phyloP scores from a whole-genome alignment of 2,329 filamentous ascomycete genomes.

The Calonectria pseudoturangicola region DNA sequence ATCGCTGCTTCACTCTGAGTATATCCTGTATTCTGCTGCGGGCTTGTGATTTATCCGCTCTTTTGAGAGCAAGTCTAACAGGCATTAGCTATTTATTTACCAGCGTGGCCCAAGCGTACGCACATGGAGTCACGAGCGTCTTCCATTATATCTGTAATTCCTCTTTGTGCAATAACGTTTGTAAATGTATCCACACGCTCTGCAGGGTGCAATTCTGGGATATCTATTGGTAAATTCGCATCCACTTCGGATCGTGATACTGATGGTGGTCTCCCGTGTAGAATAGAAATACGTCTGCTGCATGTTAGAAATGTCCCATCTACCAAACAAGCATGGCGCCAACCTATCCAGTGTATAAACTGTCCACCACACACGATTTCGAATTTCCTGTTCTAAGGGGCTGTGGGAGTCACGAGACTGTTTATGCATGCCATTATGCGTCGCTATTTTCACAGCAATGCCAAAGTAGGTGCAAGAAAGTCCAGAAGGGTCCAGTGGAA shows the following conservation, averaged over 20 bases:
- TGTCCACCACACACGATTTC: slow-evolving; percentile 53
- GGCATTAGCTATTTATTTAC: background rate
- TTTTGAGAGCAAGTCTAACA: slow-evolving; percentile 40
- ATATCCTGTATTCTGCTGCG: slow-evolving; percentile 32
- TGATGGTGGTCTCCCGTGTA: slow-evolving; percentile 48
- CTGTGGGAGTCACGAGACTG: background rate
- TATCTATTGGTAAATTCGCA: slow-evolving; percentile 37
- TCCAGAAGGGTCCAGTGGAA: slow-evolving; percentile 47
- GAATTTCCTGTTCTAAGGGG: slow-evolving; percentile 32
- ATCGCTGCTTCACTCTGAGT: slow-evolving; percentile 33
- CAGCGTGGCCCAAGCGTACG: background rate
- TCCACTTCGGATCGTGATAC: slow-evolving; percentile 42
- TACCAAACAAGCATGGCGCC: background rate
- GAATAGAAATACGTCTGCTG: slow-evolving; percentile 44
- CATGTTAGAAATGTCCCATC: slow-evolving; percentile 14
- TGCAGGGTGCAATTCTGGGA: slow-evolving; percentile 40
- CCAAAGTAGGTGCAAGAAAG: slow-evolving; percentile 51
- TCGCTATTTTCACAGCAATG: slow-evolving; percentile 48
- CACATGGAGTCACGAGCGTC: slow-evolving; percentile 47
- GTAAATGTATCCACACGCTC: slow-evolving; percentile 47
- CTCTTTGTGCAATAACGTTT: slow-evolving; percentile 43
- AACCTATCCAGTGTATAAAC: slow-evolving; percentile 49
- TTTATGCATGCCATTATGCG: slow-evolving; percentile 44
- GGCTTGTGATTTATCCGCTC: slow-evolving; percentile 22
- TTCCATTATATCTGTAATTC: slow-evolving; percentile 49